These are phyloP conservation scores for Talaromyces borbonicus DNA, from an alignment of 495 filamentous ascomycete genomes.

Conservation along the genomic window DNA sequence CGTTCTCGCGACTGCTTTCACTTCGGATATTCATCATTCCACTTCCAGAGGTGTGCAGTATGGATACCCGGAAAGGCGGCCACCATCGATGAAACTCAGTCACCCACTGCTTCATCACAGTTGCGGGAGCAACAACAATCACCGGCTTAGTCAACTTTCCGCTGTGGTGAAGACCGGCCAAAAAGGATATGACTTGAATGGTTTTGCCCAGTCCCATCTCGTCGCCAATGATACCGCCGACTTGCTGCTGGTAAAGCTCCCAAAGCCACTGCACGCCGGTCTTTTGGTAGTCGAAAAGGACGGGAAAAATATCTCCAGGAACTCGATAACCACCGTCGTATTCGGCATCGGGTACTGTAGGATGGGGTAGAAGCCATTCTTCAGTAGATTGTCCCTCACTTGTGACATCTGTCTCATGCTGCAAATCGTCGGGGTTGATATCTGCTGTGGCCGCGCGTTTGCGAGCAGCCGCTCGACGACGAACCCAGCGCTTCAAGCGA, in stretches of 20 bases:
- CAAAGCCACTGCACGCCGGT: conserved; percentile 95
- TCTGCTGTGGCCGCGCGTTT: conserved; percentile 26
- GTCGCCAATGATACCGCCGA: conserved; percentile 91
- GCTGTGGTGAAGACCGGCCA: conserved; percentile 86
- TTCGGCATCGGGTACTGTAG: conserved; percentile 59
- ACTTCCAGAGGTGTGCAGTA: conserved; percentile 88
- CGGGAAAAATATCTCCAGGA: conserved; percentile 84
- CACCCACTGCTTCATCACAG: conserved; percentile 93
- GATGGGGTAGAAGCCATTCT: conserved; percentile 84
- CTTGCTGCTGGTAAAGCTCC: conserved; percentile 77
- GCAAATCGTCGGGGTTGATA: conserved; percentile 16
- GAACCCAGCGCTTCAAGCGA: conserved; percentile 67
- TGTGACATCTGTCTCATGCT: conserved; percentile 14
- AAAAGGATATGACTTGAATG: conserved; percentile 83
- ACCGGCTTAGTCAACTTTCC: conserved; percentile 71
- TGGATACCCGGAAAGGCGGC: conserved; percentile 89
- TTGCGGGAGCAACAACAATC: conserved; percentile 85
- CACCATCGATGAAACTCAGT: conserved; percentile 98
- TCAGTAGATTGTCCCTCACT: conserved; percentile 28
- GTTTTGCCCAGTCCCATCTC: conserved; percentile 99
- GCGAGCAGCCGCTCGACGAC: conserved; percentile 57
- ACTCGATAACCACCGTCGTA: conserved; percentile 68
- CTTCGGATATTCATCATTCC: conserved; percentile 78
- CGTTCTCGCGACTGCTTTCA: conserved; percentile 64
- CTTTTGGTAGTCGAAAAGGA: conserved; percentile 90